Evolutionary conservation across 139 green algal species (phyloP).

Genomic region (Micractinium conductrix): DNA sequence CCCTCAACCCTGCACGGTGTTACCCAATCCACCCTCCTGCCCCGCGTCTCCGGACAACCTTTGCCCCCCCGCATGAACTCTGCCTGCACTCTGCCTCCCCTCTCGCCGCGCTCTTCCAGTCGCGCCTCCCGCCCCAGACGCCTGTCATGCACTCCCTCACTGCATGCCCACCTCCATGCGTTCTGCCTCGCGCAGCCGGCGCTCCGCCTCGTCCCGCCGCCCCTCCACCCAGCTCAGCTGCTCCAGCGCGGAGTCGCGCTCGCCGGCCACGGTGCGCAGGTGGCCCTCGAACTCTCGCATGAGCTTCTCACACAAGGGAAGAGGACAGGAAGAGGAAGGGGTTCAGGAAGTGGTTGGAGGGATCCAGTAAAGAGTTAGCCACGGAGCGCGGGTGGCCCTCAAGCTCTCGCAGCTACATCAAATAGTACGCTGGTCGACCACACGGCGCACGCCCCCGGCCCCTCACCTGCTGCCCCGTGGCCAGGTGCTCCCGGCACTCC

Average conservation of each 20-base stretch:
- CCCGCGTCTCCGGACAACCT: no score
- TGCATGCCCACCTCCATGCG: background rate
- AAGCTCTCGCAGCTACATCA: background rate
- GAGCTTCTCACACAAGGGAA: no score
- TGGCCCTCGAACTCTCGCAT: slow-evolving; percentile 34
- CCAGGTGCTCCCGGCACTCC: slow-evolving; percentile 21
- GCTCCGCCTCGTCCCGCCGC: background rate
- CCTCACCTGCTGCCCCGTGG: background rate
- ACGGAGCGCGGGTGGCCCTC: slow-evolving; percentile 16
- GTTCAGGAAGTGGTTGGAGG: no score
- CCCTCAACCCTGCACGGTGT: no score
- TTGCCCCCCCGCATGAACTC: no score
- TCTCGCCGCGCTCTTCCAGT: background rate
- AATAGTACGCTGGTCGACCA: background rate
- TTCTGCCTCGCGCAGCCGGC: background rate
- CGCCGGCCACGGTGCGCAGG: slow-evolving; percentile 4
- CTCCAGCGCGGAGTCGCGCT: slow-evolving; percentile 16
- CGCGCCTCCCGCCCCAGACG: no score
- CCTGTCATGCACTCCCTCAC: no score
- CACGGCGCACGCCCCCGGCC: no score
- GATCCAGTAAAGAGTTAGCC: background rate
- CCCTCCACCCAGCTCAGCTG: slow-evolving; percentile 7
- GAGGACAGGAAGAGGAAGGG: no score
- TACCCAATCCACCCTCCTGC: no score
- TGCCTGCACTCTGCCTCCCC: background rate